Evolutionary conservation across 192 early-diverging fungal species (phyloP).

Genomic region (Gamsiella multidivaricata): DNA sequence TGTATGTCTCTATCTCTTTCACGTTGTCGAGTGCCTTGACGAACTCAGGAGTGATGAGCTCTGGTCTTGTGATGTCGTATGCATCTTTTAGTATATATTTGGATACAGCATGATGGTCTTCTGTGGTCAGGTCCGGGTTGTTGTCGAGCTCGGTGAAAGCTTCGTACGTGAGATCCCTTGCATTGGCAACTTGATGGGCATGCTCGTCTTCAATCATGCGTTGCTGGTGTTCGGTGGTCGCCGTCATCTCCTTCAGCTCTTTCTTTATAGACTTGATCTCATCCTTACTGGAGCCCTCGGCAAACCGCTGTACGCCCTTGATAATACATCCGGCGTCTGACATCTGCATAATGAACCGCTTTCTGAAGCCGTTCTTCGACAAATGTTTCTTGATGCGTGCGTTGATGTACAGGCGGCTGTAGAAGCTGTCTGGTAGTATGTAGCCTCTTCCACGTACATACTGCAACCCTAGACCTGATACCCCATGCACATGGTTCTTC

Average conservation of each 20-base stretch:
- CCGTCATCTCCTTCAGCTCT: constrained; percentile 1
- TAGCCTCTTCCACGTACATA: not conserved
- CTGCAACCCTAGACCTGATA: not conserved
- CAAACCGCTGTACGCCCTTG: not conserved
- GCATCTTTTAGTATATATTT: no score
- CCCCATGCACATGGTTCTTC: not conserved
- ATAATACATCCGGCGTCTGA: constrained; percentile 19
- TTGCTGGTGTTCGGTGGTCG: not conserved
- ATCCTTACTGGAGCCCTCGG: not conserved
- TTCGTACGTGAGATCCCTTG: no score
- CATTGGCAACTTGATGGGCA: no score
- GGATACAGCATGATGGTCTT: no score
- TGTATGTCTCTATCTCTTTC: no score
- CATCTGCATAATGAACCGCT: constrained; percentile 11
- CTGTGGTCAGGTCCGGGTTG: no score
- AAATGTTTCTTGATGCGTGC: constrained; percentile 1
- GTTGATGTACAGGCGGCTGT: constrained; percentile 3
- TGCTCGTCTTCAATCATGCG: no score
- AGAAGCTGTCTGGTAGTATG: not conserved
- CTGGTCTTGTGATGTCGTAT: no score
- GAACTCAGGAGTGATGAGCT: no score
- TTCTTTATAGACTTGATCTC: not conserved
- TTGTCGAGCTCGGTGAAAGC: no score
- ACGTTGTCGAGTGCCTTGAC: no score
- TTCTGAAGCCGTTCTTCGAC: constrained; percentile 1